Base-by-base conservation (phyloP, 495 filamentous ascomycete genomes). In the Penicillium coffeae region DNA sequence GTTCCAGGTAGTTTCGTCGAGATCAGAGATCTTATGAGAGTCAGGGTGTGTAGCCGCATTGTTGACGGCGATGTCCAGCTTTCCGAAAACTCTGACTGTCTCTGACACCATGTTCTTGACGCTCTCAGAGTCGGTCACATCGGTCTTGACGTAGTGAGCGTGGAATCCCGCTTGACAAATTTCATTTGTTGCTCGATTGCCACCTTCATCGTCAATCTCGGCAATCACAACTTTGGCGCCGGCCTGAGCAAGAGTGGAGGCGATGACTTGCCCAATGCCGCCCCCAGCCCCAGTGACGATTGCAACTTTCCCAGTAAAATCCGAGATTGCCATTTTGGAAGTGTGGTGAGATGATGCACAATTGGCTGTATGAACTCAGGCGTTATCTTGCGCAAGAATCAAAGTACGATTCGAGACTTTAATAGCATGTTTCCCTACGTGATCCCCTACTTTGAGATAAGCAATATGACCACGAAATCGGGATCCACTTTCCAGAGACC, bases 211-310 rank as follows among this genome's bases (percentile, higher is more conserved):
- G 33, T 70, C 64, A 18, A 75, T 48, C 43, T 79, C 75, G 36
- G 73, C 65, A 56, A 77, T 68, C 30, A 77, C 55, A 45, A 77
- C 64, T 42, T 75, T 51, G 8, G 74, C 62, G 14, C 74, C 75
- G 16, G 74, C 63, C 8, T 63, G 59, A 18, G 68, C 70, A 50
- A 77, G 76, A 8, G 52, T 45, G 46, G 65, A 57, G 27, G 69
- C 69, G 8, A 56, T 60, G 33, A 68, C 65, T 12, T 71, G 70
- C 6, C 75, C 75, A 55, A 79, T 74, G 33, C 75, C 75, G 2
- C 71, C 70, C 3, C 73, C 71, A n/a, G 68, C 75, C 41, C 74
- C 75, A 0, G 75, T 75, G 51, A 79, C 70, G 19, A 79, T 58
- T 30, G 77, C 73, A 14, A 69, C 73, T 20, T 52, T 52, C 2